phyloP scores from a whole-genome alignment of 352 stramenopile species.

The Pythium brassicae region DNA sequence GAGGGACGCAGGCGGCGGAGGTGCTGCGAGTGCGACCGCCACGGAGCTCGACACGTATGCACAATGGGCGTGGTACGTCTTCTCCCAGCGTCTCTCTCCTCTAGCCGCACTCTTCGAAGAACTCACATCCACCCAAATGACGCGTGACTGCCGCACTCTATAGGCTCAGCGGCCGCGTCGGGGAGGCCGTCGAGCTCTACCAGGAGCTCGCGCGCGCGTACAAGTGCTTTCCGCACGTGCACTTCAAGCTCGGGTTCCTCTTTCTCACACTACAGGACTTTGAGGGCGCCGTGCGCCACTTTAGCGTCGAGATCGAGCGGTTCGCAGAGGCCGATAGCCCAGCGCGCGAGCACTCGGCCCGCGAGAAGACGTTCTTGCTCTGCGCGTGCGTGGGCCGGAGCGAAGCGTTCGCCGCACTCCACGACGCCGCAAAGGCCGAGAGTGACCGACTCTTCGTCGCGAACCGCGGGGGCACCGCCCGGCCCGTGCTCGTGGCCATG shows the following conservation, averaged over 20 bases:
- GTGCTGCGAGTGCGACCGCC: neutral
- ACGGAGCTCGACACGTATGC: constrained; percentile 43
- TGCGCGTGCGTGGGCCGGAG: constrained; percentile 34
- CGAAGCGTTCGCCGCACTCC: constrained; percentile 27
- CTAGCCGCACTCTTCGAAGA: neutral
- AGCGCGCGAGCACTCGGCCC: neutral
- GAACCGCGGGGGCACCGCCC: constrained; percentile 34
- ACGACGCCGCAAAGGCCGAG: constrained; percentile 26
- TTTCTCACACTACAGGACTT: constrained; percentile 32
- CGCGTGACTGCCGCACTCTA: neutral
- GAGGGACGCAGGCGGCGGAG: no score
- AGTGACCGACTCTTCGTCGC: constrained; percentile 27
- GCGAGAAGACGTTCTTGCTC: constrained; percentile 37
- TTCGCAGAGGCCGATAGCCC: neutral
- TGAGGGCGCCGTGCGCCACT: constrained; percentile 25
- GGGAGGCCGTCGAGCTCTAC: constrained; percentile 46
- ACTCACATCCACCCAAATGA: neutral
- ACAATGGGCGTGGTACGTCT: constrained; percentile 43
- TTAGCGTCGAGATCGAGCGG: constrained; percentile 37
- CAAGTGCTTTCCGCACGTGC: constrained; percentile 33
- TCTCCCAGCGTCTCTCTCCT: no score
- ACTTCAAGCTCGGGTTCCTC: constrained; percentile 56
- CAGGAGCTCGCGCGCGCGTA: constrained; percentile 33
- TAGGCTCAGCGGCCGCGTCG: constrained; percentile 40
- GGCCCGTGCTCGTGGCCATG: constrained; percentile 31